Base-by-base conservation (phyloP, 306 rosid species). In the Vigna hirtella region DNA sequence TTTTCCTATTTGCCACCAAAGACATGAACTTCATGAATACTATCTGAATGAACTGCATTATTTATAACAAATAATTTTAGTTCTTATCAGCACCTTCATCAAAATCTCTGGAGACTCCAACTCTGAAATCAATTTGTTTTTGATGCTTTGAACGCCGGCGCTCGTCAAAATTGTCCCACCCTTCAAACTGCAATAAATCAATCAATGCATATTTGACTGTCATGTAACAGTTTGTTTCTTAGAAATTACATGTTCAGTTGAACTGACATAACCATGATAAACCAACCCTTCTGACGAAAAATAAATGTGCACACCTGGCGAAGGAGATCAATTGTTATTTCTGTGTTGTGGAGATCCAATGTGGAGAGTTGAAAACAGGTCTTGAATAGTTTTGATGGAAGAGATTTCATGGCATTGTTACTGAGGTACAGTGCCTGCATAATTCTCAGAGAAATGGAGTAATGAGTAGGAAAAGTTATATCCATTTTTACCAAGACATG, bases 71-170 rank as follows among this genome's bases (percentile, higher is more conserved):
- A 73, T 58, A 38, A 51, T 12, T 64, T 88, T 83, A 89, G 69
- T 85, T 85, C 85, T 92, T 92, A 79, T 91, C 98, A 73, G 98
- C 98, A 73, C 98, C 98, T 85, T 95, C 98, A 81, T 95, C 97
- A 66, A 95, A 95, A 72, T 87, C 90, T 78, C 89, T 86, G 10
- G 93, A 78, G 72, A 81, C 87, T 62, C 88, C 89, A 58, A 81
- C 97, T 30, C 93, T 89, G 77, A 92, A 95, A 77, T 95, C 98
- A 26, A 95, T 79, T 79, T 92, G 93, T 82, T 95, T 92, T 85
- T 95, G 98, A 81, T 88, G 91, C 86, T 95, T 95, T 58, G 79
- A 79, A 45, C 90, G 93, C 9, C 91, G 89, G 0, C 96, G 90
- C 64, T 89, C 87, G 62, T 92, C 98, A n/a, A 95, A 92, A 78